phyloP scores from a whole-genome alignment of 768 basidiomycete species.

The Tulasnella sp. region DNA sequence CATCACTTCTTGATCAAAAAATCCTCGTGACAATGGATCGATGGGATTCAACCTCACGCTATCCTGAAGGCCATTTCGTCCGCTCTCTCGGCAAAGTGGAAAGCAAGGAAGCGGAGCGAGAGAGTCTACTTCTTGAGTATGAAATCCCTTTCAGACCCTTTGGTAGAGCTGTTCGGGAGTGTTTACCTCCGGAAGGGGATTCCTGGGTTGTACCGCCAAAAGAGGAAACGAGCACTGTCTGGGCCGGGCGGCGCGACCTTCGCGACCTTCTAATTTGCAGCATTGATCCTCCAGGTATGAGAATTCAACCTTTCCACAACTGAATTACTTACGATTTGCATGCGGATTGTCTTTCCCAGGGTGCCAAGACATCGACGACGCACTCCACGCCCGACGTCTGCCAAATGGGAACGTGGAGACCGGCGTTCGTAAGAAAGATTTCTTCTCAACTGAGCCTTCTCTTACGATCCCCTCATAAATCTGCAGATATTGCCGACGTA shows the following conservation, averaged over 20 bases:
- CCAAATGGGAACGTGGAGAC: slow-evolving; percentile 94
- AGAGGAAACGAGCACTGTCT: slow-evolving; percentile 35
- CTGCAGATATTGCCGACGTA: slow-evolving; percentile 90
- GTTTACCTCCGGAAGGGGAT: slow-evolving; percentile 82
- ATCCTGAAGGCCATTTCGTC: slow-evolving; percentile 96
- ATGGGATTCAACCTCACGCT: slow-evolving; percentile 78
- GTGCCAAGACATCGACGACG: slow-evolving; percentile 98
- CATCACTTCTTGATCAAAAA: slow-evolving; percentile 78
- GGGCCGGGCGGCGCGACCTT: slow-evolving; percentile 82
- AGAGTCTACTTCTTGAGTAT: slow-evolving; percentile 84
- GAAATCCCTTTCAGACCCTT: slow-evolving; percentile 95
- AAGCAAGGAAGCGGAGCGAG: slow-evolving; percentile 93
- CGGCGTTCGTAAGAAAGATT: slow-evolving; percentile 82
- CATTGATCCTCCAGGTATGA: slow-evolving; percentile 86
- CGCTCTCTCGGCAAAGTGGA: slow-evolving; percentile 82
- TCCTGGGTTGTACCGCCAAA: slow-evolving; percentile 87
- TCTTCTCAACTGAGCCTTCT: not conserved
- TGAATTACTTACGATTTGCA: not conserved
- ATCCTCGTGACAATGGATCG: slow-evolving; percentile 91
- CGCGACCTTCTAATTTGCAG: slow-evolving; percentile 81
- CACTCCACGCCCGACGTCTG: slow-evolving; percentile 75
- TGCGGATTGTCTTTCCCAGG: slow-evolving; percentile 32
- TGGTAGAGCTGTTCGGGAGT: slow-evolving; percentile 87
- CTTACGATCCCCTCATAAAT: not conserved
- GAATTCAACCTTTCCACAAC: not conserved